Percentiles rank a stretch among this genome's conserved stretches.
Conservation (phyloP, 176 grass and related monocot genomes). For the Tillandsia leiboldiana region DNA sequence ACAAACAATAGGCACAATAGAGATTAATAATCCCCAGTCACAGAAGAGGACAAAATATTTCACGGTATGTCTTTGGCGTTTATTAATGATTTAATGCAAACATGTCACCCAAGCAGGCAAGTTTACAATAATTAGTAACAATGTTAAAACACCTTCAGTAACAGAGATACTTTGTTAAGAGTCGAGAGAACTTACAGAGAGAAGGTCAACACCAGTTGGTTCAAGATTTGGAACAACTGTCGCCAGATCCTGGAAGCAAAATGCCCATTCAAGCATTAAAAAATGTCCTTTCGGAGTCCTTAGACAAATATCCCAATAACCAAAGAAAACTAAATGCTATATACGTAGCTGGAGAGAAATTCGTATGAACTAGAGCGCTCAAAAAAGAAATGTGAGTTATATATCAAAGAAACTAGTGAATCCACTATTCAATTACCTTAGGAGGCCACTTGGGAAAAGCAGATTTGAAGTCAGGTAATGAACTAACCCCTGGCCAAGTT, state of each 20-base stretch:
- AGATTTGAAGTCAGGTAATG: slow-evolving; percentile 77
- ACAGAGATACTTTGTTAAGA: background rate
- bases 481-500: slow-evolving; percentile 79
- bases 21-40: too few relatives aligned
- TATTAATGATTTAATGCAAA: too few relatives aligned
- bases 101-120: too few relatives aligned
- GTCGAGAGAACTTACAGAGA: slow-evolving; percentile 49
- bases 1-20: too few relatives aligned
- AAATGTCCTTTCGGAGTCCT: background rate
- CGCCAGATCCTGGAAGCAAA: slow-evolving; percentile 47
- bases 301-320: background rate
- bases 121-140: background rate
- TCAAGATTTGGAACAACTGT: slow-evolving; percentile 66
- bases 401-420: slow-evolving; percentile 10
- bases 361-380: background rate
- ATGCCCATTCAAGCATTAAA: slow-evolving; percentile 9
- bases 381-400: background rate
- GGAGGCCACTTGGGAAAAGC: slow-evolving; percentile 77
- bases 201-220: slow-evolving; percentile 65
- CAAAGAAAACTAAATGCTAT: background rate
- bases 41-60: too few relatives aligned
- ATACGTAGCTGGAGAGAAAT: too few relatives aligned
- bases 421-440: slow-evolving; percentile 36
- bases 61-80: too few relatives aligned
- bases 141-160: background rate